Percentiles rank a stretch among this genome's conserved stretches.
Evolutionary conservation across 148 eudicot genomes (phyloP).

Genomic region (Rhododendron griersonianum): DNA sequence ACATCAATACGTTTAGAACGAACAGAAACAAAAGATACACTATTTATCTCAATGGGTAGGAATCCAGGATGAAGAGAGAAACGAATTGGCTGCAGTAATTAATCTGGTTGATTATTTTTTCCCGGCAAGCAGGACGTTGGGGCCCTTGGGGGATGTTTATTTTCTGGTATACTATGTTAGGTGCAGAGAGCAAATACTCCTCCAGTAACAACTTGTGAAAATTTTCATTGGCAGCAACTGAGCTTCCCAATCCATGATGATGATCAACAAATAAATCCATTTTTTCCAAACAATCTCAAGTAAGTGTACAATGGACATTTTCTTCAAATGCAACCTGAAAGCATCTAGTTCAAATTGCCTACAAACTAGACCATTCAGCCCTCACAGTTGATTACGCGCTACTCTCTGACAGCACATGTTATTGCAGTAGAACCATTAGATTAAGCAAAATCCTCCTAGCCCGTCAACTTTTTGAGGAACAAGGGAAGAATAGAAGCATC

Average conservation of each 20-base stretch:
- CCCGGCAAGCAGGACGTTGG: background rate
- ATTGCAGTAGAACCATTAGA: conserved; percentile 1
- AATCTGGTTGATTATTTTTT: background rate
- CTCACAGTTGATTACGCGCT: background rate
- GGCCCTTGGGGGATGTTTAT: background rate
- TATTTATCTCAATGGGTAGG: background rate
- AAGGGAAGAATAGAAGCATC: background rate
- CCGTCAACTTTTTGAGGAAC: background rate
- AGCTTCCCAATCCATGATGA: background rate
- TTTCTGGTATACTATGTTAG: background rate
- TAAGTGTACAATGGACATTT: background rate
- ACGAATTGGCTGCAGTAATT: background rate
- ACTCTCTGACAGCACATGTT: background rate
- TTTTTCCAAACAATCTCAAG: background rate
- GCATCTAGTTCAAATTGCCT: background rate
- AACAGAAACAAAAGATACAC: background rate
- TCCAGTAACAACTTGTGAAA: background rate
- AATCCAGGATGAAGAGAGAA: background rate
- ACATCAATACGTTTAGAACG: background rate
- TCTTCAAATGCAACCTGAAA: background rate
- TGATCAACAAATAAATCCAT: background rate
- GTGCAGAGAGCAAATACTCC: background rate
- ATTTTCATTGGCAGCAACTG: background rate
- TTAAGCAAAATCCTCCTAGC: background rate
- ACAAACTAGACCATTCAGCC: background rate